Base-by-base conservation (phyloP, 2,329 filamentous ascomycete genomes). In the Lasiodiplodia gonubiensis region DNA sequence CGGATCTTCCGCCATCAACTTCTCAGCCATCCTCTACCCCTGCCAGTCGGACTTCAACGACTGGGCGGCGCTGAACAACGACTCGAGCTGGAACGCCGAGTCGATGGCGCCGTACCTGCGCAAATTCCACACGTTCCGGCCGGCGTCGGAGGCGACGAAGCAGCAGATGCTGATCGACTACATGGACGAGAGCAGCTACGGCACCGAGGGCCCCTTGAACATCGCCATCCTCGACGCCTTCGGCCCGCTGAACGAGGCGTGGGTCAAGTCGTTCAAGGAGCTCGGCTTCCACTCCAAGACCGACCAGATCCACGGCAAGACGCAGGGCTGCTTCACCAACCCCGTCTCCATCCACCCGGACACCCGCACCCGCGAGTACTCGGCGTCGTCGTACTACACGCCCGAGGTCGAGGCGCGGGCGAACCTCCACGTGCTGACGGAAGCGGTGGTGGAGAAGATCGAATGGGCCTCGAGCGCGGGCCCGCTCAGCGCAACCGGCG, bases 1-100 rank as follows among this genome's bases (percentile, higher is more conserved):
- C 23, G 66, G 78, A 33, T 76, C 70, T 6, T 75, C 71, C 27
- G 79, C 77, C 46, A 71, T 81, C 67, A 81, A 80, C 27, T 67
- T 67, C 21, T 39, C 49, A 4, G 66, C 51, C 11, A 48, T 55
- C 27, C 37, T 64, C 23, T 52, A 64, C 21, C 59, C 66, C 1
- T 55, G 49, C 66, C 57, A 37, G 18, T 51, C 51, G 1, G 57
- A 67, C 27, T 67, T 67, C 8, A 48, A 64, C 11, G 57, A 51
- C 33, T 67, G 66, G 57, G 49, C 51, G 14, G 59, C 59, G 4
- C 65, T 77, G 21, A 76, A 76, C 2, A 78, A 77, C 53, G 42
- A 46, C 42, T 49, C 67, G 6, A 72, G 71, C 7, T 79, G 75
- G 77, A 70, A 71, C 33, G 55, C 49, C 16, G 49, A 67, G 27